Conservation (phyloP, 495 filamentous ascomycete species). For the Ascobolus immersus region DNA sequence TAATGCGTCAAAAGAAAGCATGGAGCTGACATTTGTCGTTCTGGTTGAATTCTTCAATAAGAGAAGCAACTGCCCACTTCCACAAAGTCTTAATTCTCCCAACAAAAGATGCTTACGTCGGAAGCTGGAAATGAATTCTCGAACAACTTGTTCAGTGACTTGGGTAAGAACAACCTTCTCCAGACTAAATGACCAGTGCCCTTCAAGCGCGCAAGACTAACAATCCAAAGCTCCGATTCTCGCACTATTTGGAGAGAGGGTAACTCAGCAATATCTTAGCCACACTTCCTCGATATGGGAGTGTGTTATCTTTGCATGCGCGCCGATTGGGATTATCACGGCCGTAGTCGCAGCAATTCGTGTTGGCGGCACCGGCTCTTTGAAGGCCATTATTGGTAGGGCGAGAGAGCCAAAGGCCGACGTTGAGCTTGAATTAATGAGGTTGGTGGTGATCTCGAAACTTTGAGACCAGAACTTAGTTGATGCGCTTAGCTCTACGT, state of each 20-base stretch:
- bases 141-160: conserved; percentile 21
- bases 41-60: too few relatives aligned
- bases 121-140: conserved; percentile 26
- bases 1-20: too few relatives aligned
- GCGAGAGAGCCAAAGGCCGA: conserved; percentile 10
- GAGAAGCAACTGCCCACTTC: too few relatives aligned
- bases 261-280: conserved; percentile 30
- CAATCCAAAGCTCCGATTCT: conserved; percentile 23
- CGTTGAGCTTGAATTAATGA: conserved; percentile 15
- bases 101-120: too few relatives aligned
- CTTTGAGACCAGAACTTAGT: neutral
- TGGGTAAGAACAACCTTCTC: conserved; percentile 5
- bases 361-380: conserved; percentile 23
- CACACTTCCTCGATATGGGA: conserved; percentile 22
- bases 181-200: too few relatives aligned
- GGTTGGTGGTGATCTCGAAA: neutral
- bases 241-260: conserved; percentile 26
- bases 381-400: conserved; percentile 24
- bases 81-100: too few relatives aligned
- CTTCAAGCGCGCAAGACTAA: too few relatives aligned
- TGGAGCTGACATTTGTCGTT: too few relatives aligned
- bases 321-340: conserved; percentile 27
- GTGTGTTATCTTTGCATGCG: conserved; percentile 26
- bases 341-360: conserved; percentile 25
- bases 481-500: neutral